Evolutionary conservation across 495 filamentous ascomycete species (phyloP), one percentile per base, ranked within the genome.

Genomic region (Delitschia confertaspora): DNA sequence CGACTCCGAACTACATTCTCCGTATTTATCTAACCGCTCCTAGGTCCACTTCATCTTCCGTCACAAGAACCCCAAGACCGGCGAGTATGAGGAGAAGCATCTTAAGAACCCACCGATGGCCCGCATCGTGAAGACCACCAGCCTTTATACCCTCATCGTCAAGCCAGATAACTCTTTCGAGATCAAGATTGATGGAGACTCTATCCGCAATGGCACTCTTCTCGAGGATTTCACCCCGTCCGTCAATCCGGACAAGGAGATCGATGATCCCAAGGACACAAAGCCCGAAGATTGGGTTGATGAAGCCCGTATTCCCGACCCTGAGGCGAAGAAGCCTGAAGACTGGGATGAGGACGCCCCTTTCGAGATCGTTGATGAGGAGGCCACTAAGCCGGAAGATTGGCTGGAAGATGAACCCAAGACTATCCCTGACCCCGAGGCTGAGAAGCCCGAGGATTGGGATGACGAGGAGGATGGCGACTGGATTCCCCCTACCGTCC

Each of bases 51-150:
- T 99, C 70, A 99, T 99, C 68, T 93, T 99, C 82, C 89, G 91
- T 64, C 93, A 96, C 84, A 99, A 96, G 83, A 99, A 96, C 78
- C 93, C 93, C 59, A 96, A 95, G 83, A 95, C 87, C 36, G 88
- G 91, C 66, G 89, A 95, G 67, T 99, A 99, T 58, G 91, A 96
- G 76, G 93, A 99, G 83, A 99, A 99, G 79, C 93, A 99, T 70
- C 75, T 96, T 40, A 83, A 76, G 64, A 73, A 75, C 56, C 79
- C 91, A 29, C 87, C 93, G 30, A 69, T 79, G 37, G 88, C 89
- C 59, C 80, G 79, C 58, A 93, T 89, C 62, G 74, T 75, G 69
- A 95, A 95, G 78, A 78, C 82, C 51, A 83, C 86, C 40, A 79
- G 88, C 54, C 78, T 99, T 33, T 99, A 99, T 73, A 96, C 93